These are phyloP conservation scores for Lentinula sp. DNA, from an alignment of 768 basidiomycete genomes.

Conservation along the genomic window DNA sequence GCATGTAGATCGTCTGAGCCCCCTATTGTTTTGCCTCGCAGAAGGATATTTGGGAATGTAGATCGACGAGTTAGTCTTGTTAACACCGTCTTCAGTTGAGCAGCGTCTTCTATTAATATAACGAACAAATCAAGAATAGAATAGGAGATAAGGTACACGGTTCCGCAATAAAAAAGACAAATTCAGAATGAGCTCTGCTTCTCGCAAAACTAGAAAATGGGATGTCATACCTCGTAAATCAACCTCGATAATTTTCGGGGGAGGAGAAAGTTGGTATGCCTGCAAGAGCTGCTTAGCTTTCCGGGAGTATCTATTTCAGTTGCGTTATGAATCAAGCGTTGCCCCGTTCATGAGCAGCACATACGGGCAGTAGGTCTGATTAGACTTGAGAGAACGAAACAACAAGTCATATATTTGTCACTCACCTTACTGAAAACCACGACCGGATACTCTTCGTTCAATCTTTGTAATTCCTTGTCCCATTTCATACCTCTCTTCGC, in stretches of 20 bases:
- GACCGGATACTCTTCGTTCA: conserved; percentile 53
- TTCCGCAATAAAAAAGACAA: background rate
- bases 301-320: conserved; percentile 44
- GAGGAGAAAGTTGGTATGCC: conserved; percentile 52
- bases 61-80: conserved; percentile 56
- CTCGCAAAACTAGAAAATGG: background rate
- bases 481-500: conserved; percentile 37
- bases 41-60: conserved; percentile 74
- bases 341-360: conserved; percentile 18
- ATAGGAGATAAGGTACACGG: background rate
- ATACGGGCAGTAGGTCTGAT: conserved; percentile 71
- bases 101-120: conserved; percentile 47
- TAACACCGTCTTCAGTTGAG: conserved; percentile 59
- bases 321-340: background rate
- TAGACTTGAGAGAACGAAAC: background rate
- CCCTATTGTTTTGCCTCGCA: conserved; percentile 58
- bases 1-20: conserved; percentile 54
- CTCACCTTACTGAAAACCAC: conserved; percentile 79
- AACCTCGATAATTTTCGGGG: conserved; percentile 69
- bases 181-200: background rate
- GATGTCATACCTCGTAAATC: conserved; percentile 53
- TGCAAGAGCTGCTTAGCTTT: conserved; percentile 58
- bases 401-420: conserved; percentile 1
- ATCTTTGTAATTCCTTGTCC: conserved; percentile 29
- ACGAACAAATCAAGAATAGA: background rate